Conservation (phyloP, 768 basidiomycete genomes). For the Tulasnella sp. region DNA sequence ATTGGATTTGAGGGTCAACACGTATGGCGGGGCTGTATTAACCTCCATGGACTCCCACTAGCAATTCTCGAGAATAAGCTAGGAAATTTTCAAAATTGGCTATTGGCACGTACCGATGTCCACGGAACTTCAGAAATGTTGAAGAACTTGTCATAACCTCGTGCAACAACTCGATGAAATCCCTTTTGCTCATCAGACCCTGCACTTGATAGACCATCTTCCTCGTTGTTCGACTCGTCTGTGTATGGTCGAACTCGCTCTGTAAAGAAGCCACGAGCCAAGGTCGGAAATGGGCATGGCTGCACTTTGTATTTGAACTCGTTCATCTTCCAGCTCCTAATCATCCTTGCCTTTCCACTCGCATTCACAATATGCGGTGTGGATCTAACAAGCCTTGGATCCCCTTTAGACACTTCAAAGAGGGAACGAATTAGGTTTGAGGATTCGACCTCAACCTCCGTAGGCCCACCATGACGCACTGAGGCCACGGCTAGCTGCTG, state of each 20-base stretch:
- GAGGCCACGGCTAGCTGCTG: too few species aligned
- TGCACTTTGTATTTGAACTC: slow-evolving; percentile 88
- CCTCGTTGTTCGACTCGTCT: neutral
- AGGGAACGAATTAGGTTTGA: slow-evolving; percentile 47
- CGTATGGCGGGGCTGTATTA: slow-evolving; percentile 65
- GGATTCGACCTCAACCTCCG: neutral
- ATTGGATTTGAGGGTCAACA: slow-evolving; percentile 84
- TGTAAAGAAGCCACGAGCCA: slow-evolving; percentile 87
- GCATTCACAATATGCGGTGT: slow-evolving; percentile 44
- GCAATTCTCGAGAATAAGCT: neutral
- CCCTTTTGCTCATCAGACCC: slow-evolving; percentile 13
- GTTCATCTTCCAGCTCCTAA: slow-evolving; percentile 95
- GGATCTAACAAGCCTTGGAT: slow-evolving; percentile 53
- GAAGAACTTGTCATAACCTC: slow-evolving; percentile 99
- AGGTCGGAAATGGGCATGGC: slow-evolving; percentile 84
- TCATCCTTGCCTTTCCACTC: slow-evolving; percentile 37
- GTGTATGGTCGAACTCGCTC: slow-evolving; percentile 24
- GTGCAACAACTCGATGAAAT: slow-evolving; percentile 48
- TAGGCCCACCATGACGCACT: too few species aligned
- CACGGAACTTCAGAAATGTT: slow-evolving; percentile 94
- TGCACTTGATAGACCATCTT: neutral
- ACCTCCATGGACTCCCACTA: slow-evolving; percentile 65
- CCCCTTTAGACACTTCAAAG: slow-evolving; percentile 37
- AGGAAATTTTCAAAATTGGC: neutral
- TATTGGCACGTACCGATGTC: slow-evolving; percentile 55